Base-by-base conservation (phyloP, 208 protist species). In the Tritrichomonas musculus region DNA sequence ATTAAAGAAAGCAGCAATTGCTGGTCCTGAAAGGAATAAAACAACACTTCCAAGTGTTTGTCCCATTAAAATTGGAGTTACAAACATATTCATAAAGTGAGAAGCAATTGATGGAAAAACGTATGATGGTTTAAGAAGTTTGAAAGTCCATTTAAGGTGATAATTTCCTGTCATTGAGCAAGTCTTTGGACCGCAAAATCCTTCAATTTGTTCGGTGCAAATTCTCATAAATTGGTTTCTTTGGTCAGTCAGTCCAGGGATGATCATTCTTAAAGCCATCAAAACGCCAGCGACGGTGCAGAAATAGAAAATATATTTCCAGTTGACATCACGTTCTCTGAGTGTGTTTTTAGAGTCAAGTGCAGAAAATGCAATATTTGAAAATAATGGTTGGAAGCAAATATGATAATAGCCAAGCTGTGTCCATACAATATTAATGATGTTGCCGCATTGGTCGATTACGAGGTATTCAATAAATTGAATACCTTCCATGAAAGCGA, bases 301-400 rank as follows among this genome's bases (percentile, higher is more conserved):
- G 53, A 55, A 53, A 1, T 11, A 13, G 13, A 84, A 33, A 53
- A 84, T 44, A n/a, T 39, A 53, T 49, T 25, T 84, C 73, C 73
- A 84, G 2, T 0, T 44, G 1, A n/a, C 44, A 39, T 84, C 44
- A 13, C 73, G 3, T 9, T 84, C 53, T n/a, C 14, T 84, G 1
- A 17, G 33, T 0, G 5, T 20, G 73, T 84, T 84, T n/a, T 84
- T 84, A 1, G 1, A 9, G 22, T 84, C 73, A 11, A 84, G 44
- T 25, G 73, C 73, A 20, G 41, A 55, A 11, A 84, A 84, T 33
- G 73, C 36, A 44, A 95, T 36, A 50, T 95, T 93, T 47, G 64
- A 92, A 65, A 94, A 95, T 49, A 94, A 93, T 44, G 94, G 94
- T 77, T 95, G 94, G n/a, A 93, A 88, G 93, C 94, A 95, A 60